Conservation (phyloP, 768 basidiomycete genomes). For the Podaxis sp. region DNA sequence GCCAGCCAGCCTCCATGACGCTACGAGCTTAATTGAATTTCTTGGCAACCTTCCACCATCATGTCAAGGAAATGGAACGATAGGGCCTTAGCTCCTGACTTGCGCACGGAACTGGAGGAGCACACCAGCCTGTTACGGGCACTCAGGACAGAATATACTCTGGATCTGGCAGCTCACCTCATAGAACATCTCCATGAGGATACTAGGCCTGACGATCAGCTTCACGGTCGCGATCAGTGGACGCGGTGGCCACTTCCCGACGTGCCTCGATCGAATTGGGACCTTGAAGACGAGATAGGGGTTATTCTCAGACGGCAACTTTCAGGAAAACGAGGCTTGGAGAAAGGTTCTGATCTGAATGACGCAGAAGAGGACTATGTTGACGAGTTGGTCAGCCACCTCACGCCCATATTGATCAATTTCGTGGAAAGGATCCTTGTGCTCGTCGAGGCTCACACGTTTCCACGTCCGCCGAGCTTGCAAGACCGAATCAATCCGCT, state of each 20-base stretch:
- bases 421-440: not conserved
- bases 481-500: slow-evolving; percentile 7
- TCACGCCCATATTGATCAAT: not conserved
- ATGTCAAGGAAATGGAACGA: not conserved
- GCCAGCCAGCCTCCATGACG: not conserved
- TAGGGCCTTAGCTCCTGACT: not conserved
- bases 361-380: slow-evolving; percentile 2
- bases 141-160: not conserved
- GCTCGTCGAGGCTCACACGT: not conserved
- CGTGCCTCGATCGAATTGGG: not conserved
- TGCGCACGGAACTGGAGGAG: not conserved
- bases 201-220: not conserved
- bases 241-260: slow-evolving; percentile 8
- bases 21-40: not conserved
- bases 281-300: slow-evolving; percentile 1
- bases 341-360: not conserved
- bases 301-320: not conserved
- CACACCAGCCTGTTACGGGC: not conserved
- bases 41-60: not conserved
- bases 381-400: not conserved
- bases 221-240: slow-evolving; percentile 2
- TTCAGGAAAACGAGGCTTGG: not conserved
- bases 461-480: not conserved
- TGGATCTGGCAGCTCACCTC: not conserved
- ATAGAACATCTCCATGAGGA: not conserved